Evolutionary conservation across 768 basidiomycete genomes (phyloP), one percentile per base, ranked within the genome.

Genomic region (Mycena pura): DNA sequence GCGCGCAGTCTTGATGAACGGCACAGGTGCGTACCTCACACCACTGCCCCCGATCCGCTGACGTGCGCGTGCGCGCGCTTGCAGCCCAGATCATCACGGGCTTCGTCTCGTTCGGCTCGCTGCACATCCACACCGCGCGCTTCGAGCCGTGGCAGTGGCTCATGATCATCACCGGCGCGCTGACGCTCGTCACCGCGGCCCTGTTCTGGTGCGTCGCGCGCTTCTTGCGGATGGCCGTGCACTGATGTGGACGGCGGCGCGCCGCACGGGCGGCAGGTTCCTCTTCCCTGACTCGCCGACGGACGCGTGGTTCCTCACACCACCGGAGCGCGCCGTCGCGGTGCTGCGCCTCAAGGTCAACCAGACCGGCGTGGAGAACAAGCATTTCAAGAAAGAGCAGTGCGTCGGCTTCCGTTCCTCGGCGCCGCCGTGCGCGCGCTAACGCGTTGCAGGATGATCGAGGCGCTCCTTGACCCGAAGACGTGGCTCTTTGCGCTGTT

Each of bases 281-380:
- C 73, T 86, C 34, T 91, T 92, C 76, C 90, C 90, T 0, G 86
- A 91, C 70, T 90, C 88, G 6, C 90, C 91, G 0, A 87, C 89
- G 5, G 87, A 69, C 57, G 90, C 91, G 17, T 86, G 87, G 86
- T 92, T 92, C 76, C 77, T 92, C 47, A 89, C 88, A 3, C 75
- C 72, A 3, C 76, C 79, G n/a, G 91, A 92, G 66, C 84, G 88
- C 11, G 76, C 75, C 3, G 78, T 77, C n/a, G 90, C 90, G 1
- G 78, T 92, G 22, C 80, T 73, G 49, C 81, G 86, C 3, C 76
- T 87, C 56, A 86, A 87, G 78, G 82, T 78, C 73, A 91, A 92
- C 62, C 90, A 92, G 82, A 89, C 89, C 1, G 91, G 91, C 27
- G 83, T 92, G 14, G 91, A 92, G 73, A 92, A 91, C 69, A 93